phyloP scores from a whole-genome alignment of 2,329 filamentous ascomycete species.

The Trichophyton rubrum region DNA sequence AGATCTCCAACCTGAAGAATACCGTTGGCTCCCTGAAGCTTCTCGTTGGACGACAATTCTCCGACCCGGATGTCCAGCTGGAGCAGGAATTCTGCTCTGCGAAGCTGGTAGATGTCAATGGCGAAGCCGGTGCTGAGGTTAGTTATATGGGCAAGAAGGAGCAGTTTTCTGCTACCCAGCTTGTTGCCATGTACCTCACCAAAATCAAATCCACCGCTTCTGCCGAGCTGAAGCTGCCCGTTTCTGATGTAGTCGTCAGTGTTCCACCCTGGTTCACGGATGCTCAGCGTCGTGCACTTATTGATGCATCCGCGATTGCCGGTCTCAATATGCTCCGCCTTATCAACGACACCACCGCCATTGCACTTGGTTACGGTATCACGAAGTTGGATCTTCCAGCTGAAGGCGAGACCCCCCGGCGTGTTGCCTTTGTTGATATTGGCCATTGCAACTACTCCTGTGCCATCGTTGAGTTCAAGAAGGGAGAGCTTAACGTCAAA shows the following conservation, averaged over 20 bases:
- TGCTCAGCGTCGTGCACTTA: constrained; percentile 71
- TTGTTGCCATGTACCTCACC: constrained; percentile 88
- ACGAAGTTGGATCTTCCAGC: constrained; percentile 88
- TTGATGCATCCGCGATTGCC: constrained; percentile 87
- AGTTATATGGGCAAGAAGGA: constrained; percentile 89
- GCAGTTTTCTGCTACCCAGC: constrained; percentile 85
- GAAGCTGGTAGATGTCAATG: constrained; percentile 75
- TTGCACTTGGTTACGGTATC: constrained; percentile 92
- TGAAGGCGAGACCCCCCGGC: constrained; percentile 79
- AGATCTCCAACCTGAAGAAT: constrained; percentile 99
- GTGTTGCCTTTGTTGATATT: constrained; percentile 86
- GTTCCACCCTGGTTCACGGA: constrained; percentile 97
- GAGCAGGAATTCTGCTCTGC: constrained; percentile 88
- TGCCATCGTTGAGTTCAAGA: constrained; percentile 90
- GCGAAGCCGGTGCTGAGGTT: constrained; percentile 90
- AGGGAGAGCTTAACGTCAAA: constrained; percentile 92
- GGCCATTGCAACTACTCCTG: constrained; percentile 93
- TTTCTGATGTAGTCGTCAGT: constrained; percentile 86
- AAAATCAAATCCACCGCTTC: constrained; percentile 85
- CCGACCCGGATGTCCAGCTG: constrained; percentile 81
- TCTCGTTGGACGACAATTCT: constrained; percentile 72
- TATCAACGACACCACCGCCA: constrained; percentile 96
- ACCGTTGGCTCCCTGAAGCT: constrained; percentile 88
- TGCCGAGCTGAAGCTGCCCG: constrained; percentile 76
- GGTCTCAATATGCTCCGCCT: constrained; percentile 84